Evolutionary conservation across 2,329 filamentous ascomycete genomes (phyloP), one percentile per base, ranked within the genome.

Genomic region (Ophiostoma fasciatum): DNA sequence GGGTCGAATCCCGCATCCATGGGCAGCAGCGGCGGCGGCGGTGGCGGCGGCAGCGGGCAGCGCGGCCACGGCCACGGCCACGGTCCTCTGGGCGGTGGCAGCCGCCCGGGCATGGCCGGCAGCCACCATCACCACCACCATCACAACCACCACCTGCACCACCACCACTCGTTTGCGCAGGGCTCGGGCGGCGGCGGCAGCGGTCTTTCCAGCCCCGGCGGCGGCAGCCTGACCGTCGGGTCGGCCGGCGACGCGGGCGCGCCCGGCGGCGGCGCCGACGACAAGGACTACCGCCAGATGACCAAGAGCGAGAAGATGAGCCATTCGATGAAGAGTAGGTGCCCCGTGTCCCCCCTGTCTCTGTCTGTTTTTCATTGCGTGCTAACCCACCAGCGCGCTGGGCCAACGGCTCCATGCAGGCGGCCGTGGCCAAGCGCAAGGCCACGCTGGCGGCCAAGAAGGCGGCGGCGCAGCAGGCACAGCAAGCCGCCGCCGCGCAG

Each of bases 251-350:
- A 31, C n/a, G 25, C 20, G 1, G 30, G 25, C 17, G 27, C 25
- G 7, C 27, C 33, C 5, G 31, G 27, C 29, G 8, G 14, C 19
- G 28, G 22, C 22, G 17, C 40, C 14, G 47, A 47, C 17, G 60
- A 65, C 39, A 73, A 74, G 55, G 67, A 72, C 35, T 74, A 74
- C 46, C 64, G 65, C 25, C 60, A 64, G 29, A 74, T 74, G 69
- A 74, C 68, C 32, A 75, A 75, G 56, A 72, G 68, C 21, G 70
- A 75, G 54, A 75, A 75, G 60, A 74, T 75, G 70, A 71, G 66
- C n/a, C 63, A 63, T 14, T 74, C 69, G 3, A 75, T 75, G 71
- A 72, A 72, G 58, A 68, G 71, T 74, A 58, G 56, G 63, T 53
- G 21, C 6, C 21, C 6, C 6, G 21, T n/a, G 13, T 19, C 12